Conservation (phyloP, 2,329 filamentous ascomycete genomes). For the Penicillium sp. region DNA sequence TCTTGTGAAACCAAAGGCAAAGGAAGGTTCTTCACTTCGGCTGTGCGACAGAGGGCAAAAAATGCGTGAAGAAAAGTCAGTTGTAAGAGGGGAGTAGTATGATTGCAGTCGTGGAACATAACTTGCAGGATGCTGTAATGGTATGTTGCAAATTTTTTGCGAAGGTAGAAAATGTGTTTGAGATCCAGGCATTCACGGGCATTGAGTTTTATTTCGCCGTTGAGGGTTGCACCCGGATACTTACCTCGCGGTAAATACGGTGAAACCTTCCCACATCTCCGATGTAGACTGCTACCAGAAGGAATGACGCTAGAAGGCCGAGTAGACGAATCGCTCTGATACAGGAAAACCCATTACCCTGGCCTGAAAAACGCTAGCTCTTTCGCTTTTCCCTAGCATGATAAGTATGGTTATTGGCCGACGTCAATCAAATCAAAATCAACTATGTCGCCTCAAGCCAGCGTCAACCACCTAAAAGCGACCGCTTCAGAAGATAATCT, state of each 20-base stretch:
- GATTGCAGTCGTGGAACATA: background rate
- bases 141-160: background rate
- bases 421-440: background rate
- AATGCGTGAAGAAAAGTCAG: background rate
- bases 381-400: background rate
- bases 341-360: no score
- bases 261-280: background rate
- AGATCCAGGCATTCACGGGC: background rate
- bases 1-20: conserved; percentile 7
- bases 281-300: background rate
- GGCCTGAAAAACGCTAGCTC: background rate
- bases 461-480: background rate
- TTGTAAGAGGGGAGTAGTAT: background rate
- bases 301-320: background rate
- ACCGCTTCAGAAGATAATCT: background rate
- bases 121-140: background rate
- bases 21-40: background rate
- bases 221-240: conserved; percentile 9
- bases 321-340: background rate
- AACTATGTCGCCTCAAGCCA: background rate
- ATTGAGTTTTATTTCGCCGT: conserved; percentile 1
- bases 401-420: background rate
- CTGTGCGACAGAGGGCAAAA: background rate
- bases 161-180: background rate
- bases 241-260: background rate